Evolutionary conservation across 1,139 yeast species (phyloP), one percentile per base, ranked within the genome.

Genomic region (Yamadazyma triangularis): DNA sequence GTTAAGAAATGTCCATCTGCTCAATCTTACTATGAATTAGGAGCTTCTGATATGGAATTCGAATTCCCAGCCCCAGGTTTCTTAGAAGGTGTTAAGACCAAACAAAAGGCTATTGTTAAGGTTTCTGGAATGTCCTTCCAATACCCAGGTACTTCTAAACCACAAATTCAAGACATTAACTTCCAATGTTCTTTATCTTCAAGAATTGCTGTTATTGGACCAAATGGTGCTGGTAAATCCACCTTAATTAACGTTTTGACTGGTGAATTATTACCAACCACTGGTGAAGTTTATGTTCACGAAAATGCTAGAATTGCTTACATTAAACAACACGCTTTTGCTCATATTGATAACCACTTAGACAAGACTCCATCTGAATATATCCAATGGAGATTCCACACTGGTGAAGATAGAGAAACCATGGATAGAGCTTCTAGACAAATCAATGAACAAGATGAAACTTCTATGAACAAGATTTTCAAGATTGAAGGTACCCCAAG

Each of bases 381-480:
- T 76, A 91, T 91, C 55, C 98, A 91, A 79, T 91, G 98, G 98
- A 89, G 98, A 81, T 91, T 89, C 96, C 98, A 91, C 78, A 91
- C 98, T 64, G 98, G 98, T 87, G 98, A 91, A 77, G 98, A 91
- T 73, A 87, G 98, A 78, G 98, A 91, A 79, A 91, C 98, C 72
- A 91, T 91, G 97, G 98, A 91, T 78, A 87, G 97, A 79, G 98
- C 98, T 66, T 87, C 94, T 69, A 87, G 98, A 80, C 93, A 84
- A 71, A 87, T 91, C 65, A 88, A 85, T 64, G 98, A 91, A 74
- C 75, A 77, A 56, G 98, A 91, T 73, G 96, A 89, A 77, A 79
- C 81, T 70, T 86, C 94, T 64, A 91, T 91, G 98, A 88, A 89
- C 91, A 91, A 89, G 81, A 83, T 91, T 72, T 91, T 88, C 89